Evolutionary conservation across 208 protist species (phyloP), one percentile per base, ranked within the genome.

Genomic region (Herpetomonas tarakana): DNA sequence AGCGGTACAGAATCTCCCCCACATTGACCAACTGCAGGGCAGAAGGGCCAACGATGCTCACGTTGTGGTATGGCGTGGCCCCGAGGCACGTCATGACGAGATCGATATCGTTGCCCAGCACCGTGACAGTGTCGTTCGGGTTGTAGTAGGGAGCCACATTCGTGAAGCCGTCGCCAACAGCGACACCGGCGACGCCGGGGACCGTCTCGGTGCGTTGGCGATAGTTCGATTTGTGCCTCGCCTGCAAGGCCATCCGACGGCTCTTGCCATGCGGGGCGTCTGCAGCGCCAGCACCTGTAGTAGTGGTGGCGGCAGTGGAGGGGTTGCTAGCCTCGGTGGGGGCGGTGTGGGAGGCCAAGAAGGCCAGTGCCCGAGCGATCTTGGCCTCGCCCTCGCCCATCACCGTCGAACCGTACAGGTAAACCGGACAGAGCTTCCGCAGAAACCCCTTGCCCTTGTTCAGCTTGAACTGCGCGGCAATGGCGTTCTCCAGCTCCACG

Each of bases 21-120:
- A 94, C 79, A 45, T 68, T 81, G 41, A 89, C 88, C 4, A 87
- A 47, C 68, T 94, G 88, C 69, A 94, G 81, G 7, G 88, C 89
- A 18, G 83, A 87, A 0, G 88, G 88, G 16, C 84, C 70, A 26
- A 94, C 47, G 26, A 94, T 71, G 65, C 63, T 88, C n/a, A 94
- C 55, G 62, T 91, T 91, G 68, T 91, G 83, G 52, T 86, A 94
- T 25, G 71, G 71, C 3, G 88, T 94, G 18, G 88, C 82, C 7
- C 82, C 88, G 25, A 94, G 70, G 58, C 88, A 91, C 1, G 88
- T 92, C 25, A 94, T 45, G 25, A 88, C 82, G 19, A 94, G 74
- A 67, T 94, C 88, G 56, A 94, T 94, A 68, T 94, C 88, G 52
- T 94, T 90, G 58, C 88, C 88, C 24, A 94, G 59, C 22, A 94